Evolutionary conservation across 345 rosid genomes (phyloP).

Genomic region (Capsella bursapastoris): DNA sequence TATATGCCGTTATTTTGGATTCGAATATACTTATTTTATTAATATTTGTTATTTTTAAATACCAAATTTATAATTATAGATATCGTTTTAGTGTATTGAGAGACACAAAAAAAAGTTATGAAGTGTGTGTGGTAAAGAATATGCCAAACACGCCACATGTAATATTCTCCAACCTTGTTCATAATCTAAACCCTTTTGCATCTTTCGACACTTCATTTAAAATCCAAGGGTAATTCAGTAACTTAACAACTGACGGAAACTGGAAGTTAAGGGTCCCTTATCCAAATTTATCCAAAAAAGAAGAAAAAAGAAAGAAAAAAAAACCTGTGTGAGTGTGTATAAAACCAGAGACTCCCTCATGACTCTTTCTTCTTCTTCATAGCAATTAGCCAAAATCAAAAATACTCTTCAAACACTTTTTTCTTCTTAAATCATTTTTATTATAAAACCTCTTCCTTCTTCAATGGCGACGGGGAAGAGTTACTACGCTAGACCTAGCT

Average conservation of each 20-base stretch:
- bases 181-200: neutral
- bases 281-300: conserved; percentile 48
- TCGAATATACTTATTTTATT: too few relatives aligned
- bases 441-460: too few relatives aligned
- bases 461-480: conserved; percentile 78
- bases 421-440: too few relatives aligned
- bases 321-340: conserved; percentile 44
- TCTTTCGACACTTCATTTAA: neutral
- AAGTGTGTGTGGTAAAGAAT: conserved; percentile 18
- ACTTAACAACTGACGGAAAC: conserved; percentile 33
- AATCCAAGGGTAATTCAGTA: conserved; percentile 39
- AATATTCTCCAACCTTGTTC: conserved; percentile 17
- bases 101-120: neutral
- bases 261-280: conserved; percentile 52
- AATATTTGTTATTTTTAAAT: too few relatives aligned
- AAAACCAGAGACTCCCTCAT: conserved; percentile 52
- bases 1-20: too few relatives aligned
- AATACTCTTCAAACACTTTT: too few relatives aligned
- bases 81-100: too few relatives aligned
- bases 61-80: too few relatives aligned
- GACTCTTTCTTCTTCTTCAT: conserved; percentile 15
- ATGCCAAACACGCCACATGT: conserved; percentile 42
- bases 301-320: too few relatives aligned
- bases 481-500: conserved; percentile 63
- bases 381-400: neutral